A percentile compares a stretch with the other conserved stretches of the same genome.
These are phyloP conservation scores for Ceratobasidium sp. DNA, from an alignment of 1,284 basidiomycete species.

Conservation along the genomic window DNA sequence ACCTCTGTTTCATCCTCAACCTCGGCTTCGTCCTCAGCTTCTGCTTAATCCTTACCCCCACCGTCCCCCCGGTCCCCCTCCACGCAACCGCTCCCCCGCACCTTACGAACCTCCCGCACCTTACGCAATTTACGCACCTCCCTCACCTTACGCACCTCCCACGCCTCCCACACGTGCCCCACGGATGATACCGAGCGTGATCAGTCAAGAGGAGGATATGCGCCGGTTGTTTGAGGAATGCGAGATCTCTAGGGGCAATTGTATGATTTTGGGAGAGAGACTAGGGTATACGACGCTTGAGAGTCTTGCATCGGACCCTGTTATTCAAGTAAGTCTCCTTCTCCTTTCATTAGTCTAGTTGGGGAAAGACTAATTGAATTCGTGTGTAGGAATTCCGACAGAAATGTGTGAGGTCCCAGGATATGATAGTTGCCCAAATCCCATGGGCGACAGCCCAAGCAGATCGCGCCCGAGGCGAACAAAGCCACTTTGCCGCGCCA, in stretches of 20 bases:
- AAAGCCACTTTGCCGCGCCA: conserved; percentile 5
- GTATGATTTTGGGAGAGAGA: conserved; percentile 73
- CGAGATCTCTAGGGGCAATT: conserved; percentile 79
- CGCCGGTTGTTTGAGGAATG: conserved; percentile 82
- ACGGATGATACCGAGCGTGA: conserved; percentile 62
- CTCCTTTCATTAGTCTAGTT: not conserved
- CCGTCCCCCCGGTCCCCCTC: no score
- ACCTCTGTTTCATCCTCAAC: no score
- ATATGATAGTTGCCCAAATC: conserved; percentile 81
- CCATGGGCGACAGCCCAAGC: conserved; percentile 83
- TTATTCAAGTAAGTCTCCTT: conserved; percentile 69
- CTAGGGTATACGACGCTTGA: conserved; percentile 75
- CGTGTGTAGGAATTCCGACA: conserved; percentile 73
- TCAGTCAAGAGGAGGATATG: conserved; percentile 82
- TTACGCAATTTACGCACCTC: no score
- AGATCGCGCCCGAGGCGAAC: conserved; percentile 64
- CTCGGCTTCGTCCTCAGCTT: no score
- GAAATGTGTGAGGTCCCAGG: conserved; percentile 79
- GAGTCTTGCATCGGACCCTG: conserved; percentile 67
- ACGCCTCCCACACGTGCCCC: no score
- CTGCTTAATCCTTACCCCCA: no score
- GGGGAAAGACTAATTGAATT: no score
- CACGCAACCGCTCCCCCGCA: no score
- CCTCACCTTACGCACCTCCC: no score
- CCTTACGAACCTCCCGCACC: no score